These are phyloP conservation scores for Anthoceros angustus DNA, from an alignment of 225 moss, liverwort and hornwort species.

Conservation along the genomic window DNA sequence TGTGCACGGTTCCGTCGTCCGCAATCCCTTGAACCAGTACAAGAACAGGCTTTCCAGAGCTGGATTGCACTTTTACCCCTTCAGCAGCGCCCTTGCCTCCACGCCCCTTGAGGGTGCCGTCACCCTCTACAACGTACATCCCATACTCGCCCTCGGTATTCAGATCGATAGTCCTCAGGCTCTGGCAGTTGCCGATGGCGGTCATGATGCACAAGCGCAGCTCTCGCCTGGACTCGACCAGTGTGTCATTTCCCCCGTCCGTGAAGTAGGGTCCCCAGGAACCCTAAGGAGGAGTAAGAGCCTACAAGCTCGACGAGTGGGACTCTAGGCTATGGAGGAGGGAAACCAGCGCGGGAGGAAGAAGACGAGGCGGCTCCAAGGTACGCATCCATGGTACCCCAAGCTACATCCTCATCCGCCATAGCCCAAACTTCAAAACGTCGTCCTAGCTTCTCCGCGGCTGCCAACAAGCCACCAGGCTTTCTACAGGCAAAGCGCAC, in stretches of 20 bases:
- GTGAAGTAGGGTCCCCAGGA: neutral
- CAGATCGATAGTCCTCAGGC: neutral
- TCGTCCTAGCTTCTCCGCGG: no score
- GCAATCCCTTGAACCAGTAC: neutral
- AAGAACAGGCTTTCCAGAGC: neutral
- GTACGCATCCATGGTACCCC: no score
- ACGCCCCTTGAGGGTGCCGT: neutral
- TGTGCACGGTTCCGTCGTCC: neutral
- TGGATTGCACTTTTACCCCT: neutral
- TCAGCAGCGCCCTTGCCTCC: neutral
- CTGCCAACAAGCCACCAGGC: no score
- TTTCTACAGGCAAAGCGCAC: no score
- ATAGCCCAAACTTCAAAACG: neutral
- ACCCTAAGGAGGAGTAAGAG: neutral
- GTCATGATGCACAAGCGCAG: neutral
- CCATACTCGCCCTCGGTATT: neutral
- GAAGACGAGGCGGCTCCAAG: no score
- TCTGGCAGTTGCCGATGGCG: neutral
- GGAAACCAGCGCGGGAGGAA: neutral
- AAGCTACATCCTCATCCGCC: neutral
- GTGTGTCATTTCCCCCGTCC: neutral
- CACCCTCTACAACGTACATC: neutral
- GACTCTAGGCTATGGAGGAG: neutral
- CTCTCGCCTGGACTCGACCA: neutral
- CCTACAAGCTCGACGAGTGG: neutral